Evolutionary conservation across 495 filamentous ascomycete species (phyloP).

Genomic region (Penicillium nucicola): DNA sequence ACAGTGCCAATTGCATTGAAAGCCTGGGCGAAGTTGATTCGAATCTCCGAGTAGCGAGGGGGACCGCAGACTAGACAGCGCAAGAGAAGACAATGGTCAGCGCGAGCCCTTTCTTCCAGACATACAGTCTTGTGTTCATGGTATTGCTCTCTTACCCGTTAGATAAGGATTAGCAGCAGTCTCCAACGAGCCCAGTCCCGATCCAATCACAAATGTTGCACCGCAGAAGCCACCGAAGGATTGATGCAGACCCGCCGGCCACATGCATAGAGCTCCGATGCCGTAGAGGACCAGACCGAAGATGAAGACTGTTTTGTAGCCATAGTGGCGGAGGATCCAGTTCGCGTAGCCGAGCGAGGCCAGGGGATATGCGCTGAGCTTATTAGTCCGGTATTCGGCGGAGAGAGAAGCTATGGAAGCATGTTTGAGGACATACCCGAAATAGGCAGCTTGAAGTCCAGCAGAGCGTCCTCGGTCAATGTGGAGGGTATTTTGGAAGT

Average conservation of each 20-base stretch:
- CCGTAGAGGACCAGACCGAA: conserved; percentile 50
- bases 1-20: conserved; percentile 68
- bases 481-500: conserved; percentile 53
- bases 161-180: conserved; percentile 58
- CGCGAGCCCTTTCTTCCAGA: neutral
- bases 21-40: conserved; percentile 65
- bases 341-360: conserved; percentile 61
- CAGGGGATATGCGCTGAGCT: conserved; percentile 51
- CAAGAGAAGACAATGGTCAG: neutral
- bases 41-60: conserved; percentile 49
- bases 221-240: conserved; percentile 60
- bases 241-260: conserved; percentile 49
- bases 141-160: conserved; percentile 28
- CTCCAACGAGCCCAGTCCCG: conserved; percentile 52
- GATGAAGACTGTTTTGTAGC: conserved; percentile 54
- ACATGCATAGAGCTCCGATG: conserved; percentile 53
- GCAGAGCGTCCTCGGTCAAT: conserved; percentile 49
- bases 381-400: neutral
- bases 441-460: conserved; percentile 55
- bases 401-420: too few species aligned
- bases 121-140: neutral
- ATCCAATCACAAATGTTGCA: conserved; percentile 58
- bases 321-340: conserved; percentile 49
- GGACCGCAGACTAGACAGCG: conserved; percentile 48
- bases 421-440: conserved; percentile 27